These are phyloP conservation scores for Mycena rosella DNA, from an alignment of 768 basidiomycete species.

Conservation along the genomic window DNA sequence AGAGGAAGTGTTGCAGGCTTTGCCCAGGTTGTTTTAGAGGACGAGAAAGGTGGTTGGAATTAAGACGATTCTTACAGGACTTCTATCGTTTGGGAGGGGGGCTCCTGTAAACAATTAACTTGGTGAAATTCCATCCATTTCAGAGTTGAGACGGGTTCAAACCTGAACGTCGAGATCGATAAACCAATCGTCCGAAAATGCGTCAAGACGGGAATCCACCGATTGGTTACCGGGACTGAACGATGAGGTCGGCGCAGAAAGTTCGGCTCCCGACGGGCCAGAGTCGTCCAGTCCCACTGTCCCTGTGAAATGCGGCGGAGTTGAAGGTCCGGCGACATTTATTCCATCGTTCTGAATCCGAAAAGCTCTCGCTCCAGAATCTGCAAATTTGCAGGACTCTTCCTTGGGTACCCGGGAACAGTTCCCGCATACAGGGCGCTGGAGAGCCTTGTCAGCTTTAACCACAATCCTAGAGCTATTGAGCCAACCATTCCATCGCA, in stretches of 20 bases:
- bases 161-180: constrained; percentile 4
- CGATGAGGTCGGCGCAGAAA: not conserved
- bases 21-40: not conserved
- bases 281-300: too few species aligned
- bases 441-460: not conserved
- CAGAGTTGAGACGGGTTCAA: not conserved
- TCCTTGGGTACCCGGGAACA: constrained; percentile 23
- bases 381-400: constrained; percentile 5
- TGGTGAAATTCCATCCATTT: not conserved
- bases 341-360: too few species aligned
- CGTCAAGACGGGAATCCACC: not conserved
- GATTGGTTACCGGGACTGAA: not conserved
- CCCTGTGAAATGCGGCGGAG: too few species aligned
- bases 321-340: too few species aligned
- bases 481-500: constrained; percentile 26
- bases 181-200: not conserved
- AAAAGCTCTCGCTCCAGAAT: not conserved
- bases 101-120: constrained; percentile 10
- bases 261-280: not conserved
- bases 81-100: constrained; percentile 10
- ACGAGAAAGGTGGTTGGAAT: not conserved
- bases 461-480: not conserved
- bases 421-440: constrained; percentile 21
- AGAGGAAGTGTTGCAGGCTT: constrained; percentile 19
- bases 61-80: constrained; percentile 7